Conservation (phyloP, 2,329 filamentous ascomycete genomes). For the Calonectria hawksworthii region DNA sequence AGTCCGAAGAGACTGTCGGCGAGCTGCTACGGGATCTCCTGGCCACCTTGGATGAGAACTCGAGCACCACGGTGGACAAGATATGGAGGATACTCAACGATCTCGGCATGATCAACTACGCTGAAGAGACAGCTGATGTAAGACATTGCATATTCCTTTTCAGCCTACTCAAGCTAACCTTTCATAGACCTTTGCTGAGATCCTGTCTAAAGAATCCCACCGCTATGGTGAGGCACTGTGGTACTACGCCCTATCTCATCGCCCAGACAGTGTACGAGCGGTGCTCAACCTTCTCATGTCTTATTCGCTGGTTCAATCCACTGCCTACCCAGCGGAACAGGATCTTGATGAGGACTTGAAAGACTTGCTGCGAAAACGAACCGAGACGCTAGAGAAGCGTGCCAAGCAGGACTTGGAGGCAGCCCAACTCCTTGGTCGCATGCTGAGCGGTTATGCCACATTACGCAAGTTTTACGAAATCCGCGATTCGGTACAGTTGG, state of each 20-base stretch:
- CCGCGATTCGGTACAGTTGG: slow-evolving; percentile 70
- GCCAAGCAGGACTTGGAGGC: slow-evolving; percentile 84
- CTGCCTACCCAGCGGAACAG: slow-evolving; percentile 78
- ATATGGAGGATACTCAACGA: slow-evolving; percentile 84
- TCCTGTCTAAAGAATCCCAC: slow-evolving; percentile 78
- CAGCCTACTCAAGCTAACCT: slow-evolving; percentile 42
- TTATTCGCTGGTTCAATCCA: slow-evolving; percentile 88
- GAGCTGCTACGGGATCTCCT: slow-evolving; percentile 79
- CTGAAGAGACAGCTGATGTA: slow-evolving; percentile 87
- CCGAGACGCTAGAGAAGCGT: slow-evolving; percentile 78
- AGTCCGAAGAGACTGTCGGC: slow-evolving; percentile 80
- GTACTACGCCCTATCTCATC: slow-evolving; percentile 91
- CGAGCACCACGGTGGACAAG: slow-evolving; percentile 81
- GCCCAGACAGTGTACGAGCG: slow-evolving; percentile 82
- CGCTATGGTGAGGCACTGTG: slow-evolving; percentile 89
- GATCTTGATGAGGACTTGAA: slow-evolving; percentile 82
- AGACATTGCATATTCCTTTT: slow-evolving; percentile 42
- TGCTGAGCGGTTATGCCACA: slow-evolving; percentile 93
- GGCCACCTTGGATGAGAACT: slow-evolving; percentile 72
- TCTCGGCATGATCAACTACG: slow-evolving; percentile 83
- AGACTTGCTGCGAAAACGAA: slow-evolving; percentile 79
- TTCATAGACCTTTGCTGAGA: slow-evolving; percentile 83
- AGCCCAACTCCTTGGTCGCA: slow-evolving; percentile 84
- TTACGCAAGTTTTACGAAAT: slow-evolving; percentile 91
- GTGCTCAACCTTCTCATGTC: slow-evolving; percentile 90